Evolutionary conservation across 1,139 yeast genomes (phyloP).

Genomic region (Groenewaldozyma auringiensis): DNA sequence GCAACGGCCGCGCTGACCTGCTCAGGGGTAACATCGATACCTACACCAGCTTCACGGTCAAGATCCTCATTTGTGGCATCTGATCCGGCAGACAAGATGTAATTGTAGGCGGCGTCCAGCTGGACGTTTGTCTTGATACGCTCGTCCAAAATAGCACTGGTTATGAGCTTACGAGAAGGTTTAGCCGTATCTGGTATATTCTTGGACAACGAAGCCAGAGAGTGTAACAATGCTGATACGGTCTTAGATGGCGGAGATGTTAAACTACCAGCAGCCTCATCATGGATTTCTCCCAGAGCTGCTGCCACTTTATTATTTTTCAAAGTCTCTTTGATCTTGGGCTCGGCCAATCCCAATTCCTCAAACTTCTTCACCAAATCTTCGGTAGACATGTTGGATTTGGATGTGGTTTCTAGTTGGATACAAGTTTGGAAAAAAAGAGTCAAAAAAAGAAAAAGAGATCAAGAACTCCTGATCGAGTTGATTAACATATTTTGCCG

Average conservation of each 20-base stretch:
- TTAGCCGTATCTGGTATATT: conserved; percentile 23
- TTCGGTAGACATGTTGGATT: conserved; percentile 15
- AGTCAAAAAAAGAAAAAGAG: too few species aligned
- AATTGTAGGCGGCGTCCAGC: conserved; percentile 73
- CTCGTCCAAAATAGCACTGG: conserved; percentile 55
- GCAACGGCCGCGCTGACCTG: conserved; percentile 54
- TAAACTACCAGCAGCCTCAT: conserved; percentile 39
- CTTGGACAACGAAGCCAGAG: conserved; percentile 50
- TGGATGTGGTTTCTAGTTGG: too few species aligned
- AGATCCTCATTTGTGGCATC: conserved; percentile 41
- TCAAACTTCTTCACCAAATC: conserved; percentile 43
- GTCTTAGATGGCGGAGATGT: conserved; percentile 20
- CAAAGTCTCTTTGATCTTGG: conserved; percentile 47
- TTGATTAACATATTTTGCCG: too few species aligned
- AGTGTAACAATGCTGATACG: conserved; percentile 57
- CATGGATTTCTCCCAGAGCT: conserved; percentile 50
- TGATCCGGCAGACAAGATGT: conserved; percentile 41
- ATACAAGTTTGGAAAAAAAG: not conserved
- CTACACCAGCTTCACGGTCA: conserved; percentile 70
- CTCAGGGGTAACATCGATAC: conserved; percentile 58
- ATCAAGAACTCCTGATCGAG: too few species aligned
- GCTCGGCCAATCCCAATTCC: conserved; percentile 48
- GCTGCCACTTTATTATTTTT: conserved; percentile 79
- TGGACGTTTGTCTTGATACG: conserved; percentile 64
- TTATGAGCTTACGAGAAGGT: conserved; percentile 42